Evolutionary conservation across 2,329 filamentous ascomycete species (phyloP), one percentile per base, ranked within the genome.

Genomic region (Exophiala viscosa): DNA sequence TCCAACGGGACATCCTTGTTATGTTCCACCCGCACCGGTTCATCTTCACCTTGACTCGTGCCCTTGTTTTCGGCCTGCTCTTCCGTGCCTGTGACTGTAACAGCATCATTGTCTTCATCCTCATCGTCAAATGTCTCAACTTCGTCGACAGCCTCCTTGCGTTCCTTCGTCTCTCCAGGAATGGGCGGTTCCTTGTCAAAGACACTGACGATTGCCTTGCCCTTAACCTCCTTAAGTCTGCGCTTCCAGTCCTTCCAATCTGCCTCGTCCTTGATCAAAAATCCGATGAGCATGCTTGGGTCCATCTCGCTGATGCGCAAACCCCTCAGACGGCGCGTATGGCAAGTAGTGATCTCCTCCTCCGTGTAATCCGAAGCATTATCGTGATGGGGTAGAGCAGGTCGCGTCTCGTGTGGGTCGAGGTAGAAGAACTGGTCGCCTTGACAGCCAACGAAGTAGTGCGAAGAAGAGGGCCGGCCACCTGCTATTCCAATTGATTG

Each of bases 401-500:
- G 81, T 42, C 91, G 84, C 1, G 92, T 95, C 61, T 85, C 84
- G 66, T 99, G 93, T 1, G 93, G 93, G 63, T 99, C 93, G 13
- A 99, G 83, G 69, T 97, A 99, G 73, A 96, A 97, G 62, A 97
- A 84, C 63, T 85, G 79, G 48, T 86, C 83, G 28, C 86, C 90
- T 71, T 88, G 86, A 18, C 81, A 79, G 15, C 83, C 86, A 58
- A 88, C 74, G 61, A 88, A 89, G 69, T 89, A 89, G 66, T 88
- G 85, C 4, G 90, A 95, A 40, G 90, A 92, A 2, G 91, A 92
- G 11, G 93, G 93, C 14, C 93, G 88, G 52, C 93, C 93, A 45
- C 92, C 93, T 64, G 93, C 93, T 59, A 99, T 96, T 9, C 93
- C 93, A 45, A 96, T 85, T n/a, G 90, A 95, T 67, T 97, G 93